Conservation (phyloP, 2,329 filamentous ascomycete species). For the Microdochium nivale region DNA sequence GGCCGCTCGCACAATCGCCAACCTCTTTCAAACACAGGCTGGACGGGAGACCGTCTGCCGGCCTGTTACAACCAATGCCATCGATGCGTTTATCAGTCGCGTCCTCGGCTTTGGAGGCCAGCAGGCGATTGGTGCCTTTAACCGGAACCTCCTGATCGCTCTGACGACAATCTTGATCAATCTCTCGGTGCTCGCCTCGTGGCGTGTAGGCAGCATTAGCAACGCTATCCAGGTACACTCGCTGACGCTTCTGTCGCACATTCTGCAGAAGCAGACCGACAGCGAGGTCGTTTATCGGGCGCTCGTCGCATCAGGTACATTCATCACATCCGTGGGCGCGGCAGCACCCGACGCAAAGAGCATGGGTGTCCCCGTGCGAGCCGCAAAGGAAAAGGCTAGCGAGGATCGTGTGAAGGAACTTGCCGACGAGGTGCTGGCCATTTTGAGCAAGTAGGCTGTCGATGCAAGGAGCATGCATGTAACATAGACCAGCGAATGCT, state of each 20-base stretch:
- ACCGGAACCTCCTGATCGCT: slow-evolving; percentile 77
- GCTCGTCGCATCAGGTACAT: slow-evolving; percentile 74
- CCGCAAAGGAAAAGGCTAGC: slow-evolving; percentile 30
- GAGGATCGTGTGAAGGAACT: slow-evolving; percentile 40
- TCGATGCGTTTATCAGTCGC: slow-evolving; percentile 54
- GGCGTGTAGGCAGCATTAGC: slow-evolving; percentile 16
- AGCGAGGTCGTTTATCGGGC: slow-evolving; percentile 76
- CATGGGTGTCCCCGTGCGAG: slow-evolving; percentile 31
- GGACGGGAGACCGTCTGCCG: slow-evolving; percentile 58
- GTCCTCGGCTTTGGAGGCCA: slow-evolving; percentile 43
- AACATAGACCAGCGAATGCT: too few species aligned
- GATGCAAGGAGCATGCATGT: too few species aligned
- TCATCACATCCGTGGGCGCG: slow-evolving; percentile 50
- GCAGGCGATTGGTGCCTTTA: slow-evolving; percentile 43
- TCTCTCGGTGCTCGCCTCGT: slow-evolving; percentile 63
- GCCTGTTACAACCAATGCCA: slow-evolving; percentile 45
- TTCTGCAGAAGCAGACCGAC: slow-evolving; percentile 61
- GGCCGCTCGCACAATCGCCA: slow-evolving; percentile 70
- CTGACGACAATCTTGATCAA: slow-evolving; percentile 79
- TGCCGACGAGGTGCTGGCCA: slow-evolving; percentile 34
- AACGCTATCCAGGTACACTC: slow-evolving; percentile 39
- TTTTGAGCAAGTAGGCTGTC: slow-evolving; percentile 13
- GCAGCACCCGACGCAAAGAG: slow-evolving; percentile 31
- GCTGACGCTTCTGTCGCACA: slow-evolving; percentile 50
- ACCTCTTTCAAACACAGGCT: slow-evolving; percentile 68